These are phyloP conservation scores for Erodium texanum DNA, from an alignment of 441 rosid genomes.

Conservation along the genomic window DNA sequence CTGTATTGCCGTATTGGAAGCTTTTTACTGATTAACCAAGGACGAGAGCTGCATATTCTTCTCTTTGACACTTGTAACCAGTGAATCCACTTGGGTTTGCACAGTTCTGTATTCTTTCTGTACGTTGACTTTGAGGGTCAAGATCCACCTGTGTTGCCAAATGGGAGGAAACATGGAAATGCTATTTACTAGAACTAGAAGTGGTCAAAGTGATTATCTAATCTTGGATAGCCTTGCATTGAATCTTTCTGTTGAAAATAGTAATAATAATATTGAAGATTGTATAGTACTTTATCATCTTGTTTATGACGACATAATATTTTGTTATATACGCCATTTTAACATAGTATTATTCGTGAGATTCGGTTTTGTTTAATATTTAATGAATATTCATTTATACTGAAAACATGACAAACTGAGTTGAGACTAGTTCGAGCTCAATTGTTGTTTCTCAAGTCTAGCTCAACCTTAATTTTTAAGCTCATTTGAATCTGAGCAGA, in stretches of 20 bases:
- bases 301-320: too few species aligned
- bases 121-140: neutral
- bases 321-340: neutral
- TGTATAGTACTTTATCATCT: too few species aligned
- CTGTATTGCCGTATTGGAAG: neutral
- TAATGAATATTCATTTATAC: too few species aligned
- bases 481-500: neutral
- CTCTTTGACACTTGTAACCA: neutral
- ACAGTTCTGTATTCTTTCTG: neutral
- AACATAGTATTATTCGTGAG: neutral
- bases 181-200: neutral
- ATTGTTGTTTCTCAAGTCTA: neutral
- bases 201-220: neutral
- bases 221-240: neutral
- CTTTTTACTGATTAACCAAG: too few species aligned
- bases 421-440: neutral
- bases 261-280: too few species aligned
- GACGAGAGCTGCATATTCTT: neutral
- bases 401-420: neutral
- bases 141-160: neutral
- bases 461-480: neutral
- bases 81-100: neutral
- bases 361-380: neutral
- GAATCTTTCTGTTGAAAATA: too few species aligned
- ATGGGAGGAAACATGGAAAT: neutral